Percentiles rank a stretch among this genome's conserved stretches.
These are phyloP conservation scores for Arachis stenosperma DNA, from an alignment of 306 rosid species.

Conservation along the genomic window DNA sequence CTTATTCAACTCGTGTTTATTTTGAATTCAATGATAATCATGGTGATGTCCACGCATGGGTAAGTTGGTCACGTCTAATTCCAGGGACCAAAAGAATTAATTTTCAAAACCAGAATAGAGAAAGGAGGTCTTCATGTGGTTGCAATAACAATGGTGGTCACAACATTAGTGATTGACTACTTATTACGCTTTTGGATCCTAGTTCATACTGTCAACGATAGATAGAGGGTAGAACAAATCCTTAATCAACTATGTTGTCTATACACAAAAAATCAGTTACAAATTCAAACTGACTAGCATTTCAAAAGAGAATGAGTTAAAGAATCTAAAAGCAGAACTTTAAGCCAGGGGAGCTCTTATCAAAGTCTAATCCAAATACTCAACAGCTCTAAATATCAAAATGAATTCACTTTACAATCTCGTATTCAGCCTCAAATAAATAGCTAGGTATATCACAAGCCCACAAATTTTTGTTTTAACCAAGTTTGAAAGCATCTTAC, in stretches of 20 bases:
- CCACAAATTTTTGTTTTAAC: conserved; percentile 11
- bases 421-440: neutral
- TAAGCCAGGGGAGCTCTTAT: neutral
- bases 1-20: neutral
- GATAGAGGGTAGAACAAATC: conserved; percentile 6
- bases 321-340: neutral
- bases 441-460: neutral
- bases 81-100: no score
- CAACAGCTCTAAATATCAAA: neutral
- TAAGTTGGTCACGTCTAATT: no score
- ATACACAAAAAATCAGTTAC: no score
- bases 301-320: neutral
- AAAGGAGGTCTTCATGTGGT: neutral
- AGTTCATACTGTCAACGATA: neutral
- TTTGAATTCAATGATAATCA: neutral
- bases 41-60: no score
- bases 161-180: neutral
- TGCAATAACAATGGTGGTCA: neutral
- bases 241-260: neutral
- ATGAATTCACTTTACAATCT: neutral
- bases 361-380: neutral
- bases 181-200: conserved; percentile 13
- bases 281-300: neutral
- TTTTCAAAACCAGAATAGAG: no score
- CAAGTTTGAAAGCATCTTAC: neutral